Evolutionary conservation across 2,329 filamentous ascomycete genomes (phyloP), one percentile per base, ranked within the genome.

Genomic region (Hypoxylon sp.): DNA sequence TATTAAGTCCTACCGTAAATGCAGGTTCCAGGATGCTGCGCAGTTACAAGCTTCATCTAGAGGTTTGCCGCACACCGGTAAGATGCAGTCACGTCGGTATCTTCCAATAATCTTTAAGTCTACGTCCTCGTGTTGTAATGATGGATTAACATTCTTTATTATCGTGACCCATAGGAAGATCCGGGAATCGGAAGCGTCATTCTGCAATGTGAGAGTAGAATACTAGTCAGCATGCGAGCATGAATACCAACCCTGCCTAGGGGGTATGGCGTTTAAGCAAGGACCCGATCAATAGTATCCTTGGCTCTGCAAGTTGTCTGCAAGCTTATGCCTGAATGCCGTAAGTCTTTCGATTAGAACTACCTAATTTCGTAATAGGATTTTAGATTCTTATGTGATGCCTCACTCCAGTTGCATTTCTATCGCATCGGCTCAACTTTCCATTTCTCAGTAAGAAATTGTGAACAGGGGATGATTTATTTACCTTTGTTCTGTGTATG

Each of bases 121-220:
- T 19, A n/a, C 5, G 44, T 58, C 67, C 63, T 69, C 67, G 63
- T 69, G 56, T 52, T 42, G 47, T 47, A 54, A 52, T 50, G 21
- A 27, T 39, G 2, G 32, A 55, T 17, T 47, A 32, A 29, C 39
- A 37, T 42, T 32, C 42, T 62, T 48, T n/a, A 55, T 67, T 58
- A 46, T 53, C 51, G 55, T 57, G 39, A 39, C 37, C 31, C n/a
- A 5, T 17, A 21, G 13, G 21, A 50, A 44, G 2, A 31, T 27
- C 32, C 37, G 39, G 35, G 46, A 8, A 47, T 51, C 67, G 62
- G 67, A 29, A 54, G 35, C 5, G 8, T 50, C 24, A 47, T 21
- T 39, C 19, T 21, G 56, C 62, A 50, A 46, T 29, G n/a, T 51
- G 29, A 31, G 6, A 32, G 11, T 11, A 32, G 31, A 15, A 17